Evolutionary conservation across 208 protist species (phyloP).

Genomic region (Naegleria gruberi): DNA sequence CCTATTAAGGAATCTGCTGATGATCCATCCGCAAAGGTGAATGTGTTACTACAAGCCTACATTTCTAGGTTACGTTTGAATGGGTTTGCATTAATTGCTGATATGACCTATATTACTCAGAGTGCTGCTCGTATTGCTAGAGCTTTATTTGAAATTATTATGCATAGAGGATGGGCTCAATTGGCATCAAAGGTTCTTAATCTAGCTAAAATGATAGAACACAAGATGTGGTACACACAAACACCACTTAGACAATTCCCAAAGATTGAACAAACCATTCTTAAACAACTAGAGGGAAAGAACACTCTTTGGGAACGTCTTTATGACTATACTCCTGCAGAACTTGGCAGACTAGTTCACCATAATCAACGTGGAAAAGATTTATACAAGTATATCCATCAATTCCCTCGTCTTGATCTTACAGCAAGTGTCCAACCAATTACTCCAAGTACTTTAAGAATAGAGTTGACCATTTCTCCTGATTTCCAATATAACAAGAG

Average conservation of each 20-base stretch:
- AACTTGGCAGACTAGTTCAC: conserved; percentile 81
- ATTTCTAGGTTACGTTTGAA: conserved; percentile 91
- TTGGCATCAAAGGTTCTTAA: conserved; percentile 77
- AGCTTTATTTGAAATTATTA: conserved; percentile 87
- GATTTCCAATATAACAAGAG: conserved; percentile 89
- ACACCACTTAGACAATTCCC: conserved; percentile 76
- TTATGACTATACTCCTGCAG: conserved; percentile 74
- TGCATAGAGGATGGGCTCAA: conserved; percentile 89
- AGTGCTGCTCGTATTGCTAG: conserved; percentile 76
- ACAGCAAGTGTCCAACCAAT: conserved; percentile 83
- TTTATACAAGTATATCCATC: conserved; percentile 76
- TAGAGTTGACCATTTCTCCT: conserved; percentile 88
- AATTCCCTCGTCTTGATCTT: conserved; percentile 86
- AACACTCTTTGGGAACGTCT: conserved; percentile 89
- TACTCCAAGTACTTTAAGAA: conserved; percentile 79
- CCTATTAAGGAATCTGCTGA: conserved; percentile 91
- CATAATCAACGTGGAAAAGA: conserved; percentile 67
- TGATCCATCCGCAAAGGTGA: conserved; percentile 93
- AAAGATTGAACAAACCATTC: conserved; percentile 70
- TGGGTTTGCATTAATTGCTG: conserved; percentile 94
- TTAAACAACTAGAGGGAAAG: conserved; percentile 86
- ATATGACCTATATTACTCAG: conserved; percentile 99
- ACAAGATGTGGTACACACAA: conserved; percentile 91
- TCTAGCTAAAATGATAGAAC: conserved; percentile 87
- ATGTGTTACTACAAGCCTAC: conserved; percentile 97